These are phyloP conservation scores for Penicillium sp. DNA, from an alignment of 2,329 filamentous ascomycete genomes.

Conservation along the genomic window DNA sequence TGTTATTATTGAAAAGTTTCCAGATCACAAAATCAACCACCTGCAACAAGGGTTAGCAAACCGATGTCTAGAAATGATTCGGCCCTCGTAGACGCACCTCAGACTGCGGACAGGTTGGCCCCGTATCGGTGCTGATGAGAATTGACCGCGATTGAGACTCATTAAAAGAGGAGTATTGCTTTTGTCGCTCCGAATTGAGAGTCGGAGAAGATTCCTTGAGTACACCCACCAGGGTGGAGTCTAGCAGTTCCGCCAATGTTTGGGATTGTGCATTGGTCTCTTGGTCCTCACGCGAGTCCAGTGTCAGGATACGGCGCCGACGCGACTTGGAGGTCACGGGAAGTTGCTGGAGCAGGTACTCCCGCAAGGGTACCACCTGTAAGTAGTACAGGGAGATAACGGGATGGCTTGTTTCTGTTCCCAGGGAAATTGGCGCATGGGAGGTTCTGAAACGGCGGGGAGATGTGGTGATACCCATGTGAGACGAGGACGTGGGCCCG, in stretches of 20 bases:
- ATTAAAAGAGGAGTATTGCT: constrained; percentile 60
- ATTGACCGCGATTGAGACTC: constrained; percentile 53
- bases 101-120: constrained; percentile 55
- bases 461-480: constrained; percentile 25
- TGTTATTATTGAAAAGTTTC: constrained; percentile 64
- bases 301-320: constrained; percentile 43
- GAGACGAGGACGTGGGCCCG: constrained; percentile 16
- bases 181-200: constrained; percentile 42
- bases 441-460: constrained; percentile 17
- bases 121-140: constrained; percentile 32
- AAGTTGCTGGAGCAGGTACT: constrained; percentile 65
- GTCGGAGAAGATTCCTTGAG: constrained; percentile 31
- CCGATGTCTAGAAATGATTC: constrained; percentile 5
- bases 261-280: constrained; percentile 2
- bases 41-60: constrained; percentile 40
- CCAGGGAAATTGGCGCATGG: constrained; percentile 5
- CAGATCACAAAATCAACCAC: constrained; percentile 76
- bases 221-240: constrained; percentile 65
- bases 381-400: constrained; percentile 69
- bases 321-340: constrained; percentile 61
- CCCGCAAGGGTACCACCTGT: constrained; percentile 63
- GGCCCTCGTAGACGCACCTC: constrained; percentile 52
- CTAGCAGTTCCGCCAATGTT: constrained; percentile 58
- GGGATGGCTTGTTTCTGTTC: constrained; percentile 47
- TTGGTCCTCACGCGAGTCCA: constrained; percentile 10